phyloP scores from a whole-genome alignment of 805 yeast genomes.

The Yamadazyma phyllophila region DNA sequence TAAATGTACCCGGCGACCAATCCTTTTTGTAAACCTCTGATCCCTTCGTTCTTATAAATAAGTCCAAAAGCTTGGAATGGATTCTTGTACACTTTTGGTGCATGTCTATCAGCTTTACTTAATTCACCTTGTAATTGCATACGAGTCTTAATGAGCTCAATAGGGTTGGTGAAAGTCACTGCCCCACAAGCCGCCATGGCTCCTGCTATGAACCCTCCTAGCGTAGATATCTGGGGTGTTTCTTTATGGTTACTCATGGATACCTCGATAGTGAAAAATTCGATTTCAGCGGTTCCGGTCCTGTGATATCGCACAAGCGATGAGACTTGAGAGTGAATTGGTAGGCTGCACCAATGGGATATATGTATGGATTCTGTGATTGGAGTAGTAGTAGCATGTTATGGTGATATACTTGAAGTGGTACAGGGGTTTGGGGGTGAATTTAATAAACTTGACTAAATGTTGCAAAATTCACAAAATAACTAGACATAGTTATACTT shows the following conservation, averaged over 20 bases:
- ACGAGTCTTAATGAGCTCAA: slow-evolving; percentile 90
- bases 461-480: background rate
- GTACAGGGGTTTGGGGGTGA: no score
- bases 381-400: no score
- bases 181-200: slow-evolving; percentile 97
- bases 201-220: slow-evolving; percentile 86
- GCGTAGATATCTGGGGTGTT: slow-evolving; percentile 48
- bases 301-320: slow-evolving; percentile 3
- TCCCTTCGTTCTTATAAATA: slow-evolving; percentile 78
- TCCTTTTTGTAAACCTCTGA: slow-evolving; percentile 87
- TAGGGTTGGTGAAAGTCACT: slow-evolving; percentile 94
- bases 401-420: no score
- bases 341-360: background rate
- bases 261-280: background rate
- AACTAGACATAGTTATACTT: background rate
- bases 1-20: slow-evolving; percentile 84
- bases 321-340: background rate
- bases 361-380: background rate
- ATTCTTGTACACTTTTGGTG: slow-evolving; percentile 64
- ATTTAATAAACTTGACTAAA: no score
- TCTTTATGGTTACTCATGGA: slow-evolving; percentile 10
- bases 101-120: slow-evolving; percentile 47
- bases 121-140: slow-evolving; percentile 97
- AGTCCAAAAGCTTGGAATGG: slow-evolving; percentile 79
- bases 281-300: slow-evolving; percentile 3